Percentiles rank a stretch among this genome's conserved stretches.
Evolutionary conservation across 768 basidiomycete genomes (phyloP).

Genomic region (Termitomyces sp.): DNA sequence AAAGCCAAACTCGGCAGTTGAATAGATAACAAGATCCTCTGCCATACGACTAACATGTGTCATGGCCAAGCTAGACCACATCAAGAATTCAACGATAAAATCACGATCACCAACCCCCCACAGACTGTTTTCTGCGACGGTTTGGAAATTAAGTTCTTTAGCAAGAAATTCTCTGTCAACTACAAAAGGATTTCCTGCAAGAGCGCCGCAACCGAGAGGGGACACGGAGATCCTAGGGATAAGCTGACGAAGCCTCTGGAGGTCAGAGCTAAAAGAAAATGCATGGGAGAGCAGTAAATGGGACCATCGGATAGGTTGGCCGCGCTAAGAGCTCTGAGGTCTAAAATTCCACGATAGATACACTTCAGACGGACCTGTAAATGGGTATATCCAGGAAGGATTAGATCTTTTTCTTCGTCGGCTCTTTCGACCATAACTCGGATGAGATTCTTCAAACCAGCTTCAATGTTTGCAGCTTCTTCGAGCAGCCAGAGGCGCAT

Average conservation of each 20-base stretch:
- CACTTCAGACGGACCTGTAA: constrained; percentile 60
- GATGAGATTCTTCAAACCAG: constrained; percentile 70
- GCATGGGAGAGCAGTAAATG: constrained; percentile 95
- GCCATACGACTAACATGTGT: constrained; percentile 92
- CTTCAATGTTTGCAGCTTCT: constrained; percentile 63
- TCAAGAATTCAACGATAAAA: constrained; percentile 94
- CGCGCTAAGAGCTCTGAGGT: constrained; percentile 52
- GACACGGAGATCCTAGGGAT: constrained; percentile 89
- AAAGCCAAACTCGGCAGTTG: constrained; percentile 96
- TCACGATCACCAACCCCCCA: constrained; percentile 97
- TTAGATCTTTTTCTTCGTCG: constrained; percentile 84
- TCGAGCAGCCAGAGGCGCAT: constrained; percentile 94
- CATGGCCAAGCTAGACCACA: constrained; percentile 93
- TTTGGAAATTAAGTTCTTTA: constrained; percentile 82
- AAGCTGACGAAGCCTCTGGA: constrained; percentile 78
- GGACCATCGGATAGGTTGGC: constrained; percentile 98
- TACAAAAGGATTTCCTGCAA: constrained; percentile 94
- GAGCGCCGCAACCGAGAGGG: constrained; percentile 89
- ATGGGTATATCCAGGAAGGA: constrained; percentile 97
- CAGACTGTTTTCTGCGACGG: constrained; percentile 92
- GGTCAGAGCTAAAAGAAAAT: constrained; percentile 86
- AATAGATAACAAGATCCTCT: constrained; percentile 95
- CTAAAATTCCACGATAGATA: not conserved
- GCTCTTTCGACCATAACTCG: constrained; percentile 89
- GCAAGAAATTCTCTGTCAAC: constrained; percentile 93